Conservation (phyloP, 164 flowering plant species). For the Umbellularia californica region DNA sequence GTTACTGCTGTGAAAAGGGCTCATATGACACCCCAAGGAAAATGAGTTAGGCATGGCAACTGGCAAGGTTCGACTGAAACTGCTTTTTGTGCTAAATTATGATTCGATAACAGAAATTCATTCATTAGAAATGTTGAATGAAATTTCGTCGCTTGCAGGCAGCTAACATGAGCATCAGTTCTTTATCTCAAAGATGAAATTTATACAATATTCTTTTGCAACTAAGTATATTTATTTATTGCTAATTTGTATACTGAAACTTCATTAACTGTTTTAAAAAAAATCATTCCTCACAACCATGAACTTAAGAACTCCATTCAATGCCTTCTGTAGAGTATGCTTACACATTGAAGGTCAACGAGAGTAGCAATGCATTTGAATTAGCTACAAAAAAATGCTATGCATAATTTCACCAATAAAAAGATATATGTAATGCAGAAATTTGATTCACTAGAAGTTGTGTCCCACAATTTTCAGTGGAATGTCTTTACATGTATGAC, state of each 20-base stretch:
- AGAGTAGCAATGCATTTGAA: too few species aligned
- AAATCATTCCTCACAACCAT: background rate
- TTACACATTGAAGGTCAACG: too few species aligned
- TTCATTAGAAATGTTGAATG: background rate
- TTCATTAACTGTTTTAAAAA: background rate
- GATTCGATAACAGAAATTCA: too few species aligned
- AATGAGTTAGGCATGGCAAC: conserved; percentile 50
- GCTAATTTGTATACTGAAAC: background rate
- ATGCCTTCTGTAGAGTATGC: too few species aligned
- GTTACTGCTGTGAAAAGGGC: conserved; percentile 51
- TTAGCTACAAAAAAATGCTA: too few species aligned
- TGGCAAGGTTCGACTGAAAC: conserved; percentile 47
- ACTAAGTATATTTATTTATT: too few species aligned
- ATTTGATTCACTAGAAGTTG: too few species aligned
- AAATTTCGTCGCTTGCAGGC: conserved; percentile 37
- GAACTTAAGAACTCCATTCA: too few species aligned
- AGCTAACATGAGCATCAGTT: conserved; percentile 89
- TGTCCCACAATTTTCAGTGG: too few species aligned
- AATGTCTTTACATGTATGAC: too few species aligned
- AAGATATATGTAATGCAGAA: too few species aligned
- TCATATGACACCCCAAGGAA: conserved; percentile 44
- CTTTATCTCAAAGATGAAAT: conserved; percentile 83
- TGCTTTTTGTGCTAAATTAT: background rate
- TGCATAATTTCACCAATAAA: too few species aligned
- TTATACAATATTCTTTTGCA: conserved; percentile 7